Evolutionary conservation across 495 filamentous ascomycete genomes (phyloP), one percentile per base, ranked within the genome.

Genomic region (Penicillium roqueforti): DNA sequence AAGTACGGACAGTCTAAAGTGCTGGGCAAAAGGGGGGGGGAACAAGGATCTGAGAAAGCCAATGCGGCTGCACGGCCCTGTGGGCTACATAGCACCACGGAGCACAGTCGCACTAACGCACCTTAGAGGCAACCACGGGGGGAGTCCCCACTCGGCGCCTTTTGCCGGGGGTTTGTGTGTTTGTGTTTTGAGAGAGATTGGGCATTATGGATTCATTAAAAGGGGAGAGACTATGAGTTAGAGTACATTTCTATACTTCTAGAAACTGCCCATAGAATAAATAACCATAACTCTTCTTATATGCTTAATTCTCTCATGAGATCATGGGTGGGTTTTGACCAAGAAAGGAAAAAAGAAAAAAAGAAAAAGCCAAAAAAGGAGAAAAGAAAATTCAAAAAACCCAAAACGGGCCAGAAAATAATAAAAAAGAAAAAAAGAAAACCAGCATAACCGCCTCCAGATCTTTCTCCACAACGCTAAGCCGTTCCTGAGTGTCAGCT

Each of bases 381-480:
- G 28, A 57, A 47, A 31, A 13, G 3, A 9, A 16, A 47, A 25
- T 4, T 11, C 18, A 48, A 38, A 38, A 49, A 25, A 13, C 19
- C 6, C 25, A 26, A 37, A 16, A 37, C 20, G 10, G 47, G 16
- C 20, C 53, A 47, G 10, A 16, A 23, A 10, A 42, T 18, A 31
- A 38, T 48, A 8, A 32, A 59, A 51, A 64, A 57, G n/a, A 58
- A 48, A 53, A 59, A 28, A 37, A 26, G 1, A 53, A 53, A 56
- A 22, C 45, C 18, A 31, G 18, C 28, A 55, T 51, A 63, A 67
- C 63, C 64, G 66, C 69, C 68, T 72, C 69, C 66, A 72, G 72
- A 72, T 72, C 67, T 63, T 55, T 43, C 69, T 65, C 72, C 71
- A 66, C 65, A 19, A 26, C 59, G 46, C 73, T 74, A 74, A 60